Base-by-base conservation (phyloP, 257 asterid genomes). In the Solanum peruvianum region DNA sequence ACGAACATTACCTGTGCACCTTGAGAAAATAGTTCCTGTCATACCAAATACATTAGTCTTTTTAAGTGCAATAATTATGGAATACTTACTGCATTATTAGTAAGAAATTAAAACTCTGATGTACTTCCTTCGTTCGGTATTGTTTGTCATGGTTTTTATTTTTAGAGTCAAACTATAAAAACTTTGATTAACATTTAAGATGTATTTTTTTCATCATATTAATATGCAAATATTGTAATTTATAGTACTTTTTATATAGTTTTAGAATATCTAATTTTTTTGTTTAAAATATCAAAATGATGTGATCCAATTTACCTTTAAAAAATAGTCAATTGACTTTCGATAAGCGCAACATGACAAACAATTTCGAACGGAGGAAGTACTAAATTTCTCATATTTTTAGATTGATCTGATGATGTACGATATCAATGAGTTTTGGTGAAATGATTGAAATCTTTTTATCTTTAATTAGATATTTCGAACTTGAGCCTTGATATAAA, bases 361-460 rank as follows among this genome's bases (percentile, higher is more conserved):
- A 33, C 35, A 33, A 33, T 33, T 33, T 0, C 5, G 5, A 0
- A 33, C 35, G 5, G 0, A 33, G 5, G 1, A 0, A 33, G 0
- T 33, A 33, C 44, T 20, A 37, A 16, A 25, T 16, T 71, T 16
- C 21, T 72, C 2, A 18, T 31, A 31, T 0, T 16, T 5, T 70
- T 70, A 7, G 6, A 31, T 70, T 33, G 14, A 9, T 2, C 0
- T 6, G 23, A 14, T 29, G 11, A 69, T 69, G 23, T 70, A 31
- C 2, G 14, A 62, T 62, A 62, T 23, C 3, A 62, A 2, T 23
- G 5, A 23, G 0, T 7, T 58, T 2, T 58, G 27, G n/a, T 58
- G 5, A 7, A 21, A n/a, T 62, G 2, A 4, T 11, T n/a, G 15
- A 11, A 27, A 62, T 23, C 3, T 9, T 7, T 23, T 2, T 12